These are phyloP conservation scores for Tetraselmis chui DNA, from an alignment of 139 green algal genomes.

Conservation along the genomic window DNA sequence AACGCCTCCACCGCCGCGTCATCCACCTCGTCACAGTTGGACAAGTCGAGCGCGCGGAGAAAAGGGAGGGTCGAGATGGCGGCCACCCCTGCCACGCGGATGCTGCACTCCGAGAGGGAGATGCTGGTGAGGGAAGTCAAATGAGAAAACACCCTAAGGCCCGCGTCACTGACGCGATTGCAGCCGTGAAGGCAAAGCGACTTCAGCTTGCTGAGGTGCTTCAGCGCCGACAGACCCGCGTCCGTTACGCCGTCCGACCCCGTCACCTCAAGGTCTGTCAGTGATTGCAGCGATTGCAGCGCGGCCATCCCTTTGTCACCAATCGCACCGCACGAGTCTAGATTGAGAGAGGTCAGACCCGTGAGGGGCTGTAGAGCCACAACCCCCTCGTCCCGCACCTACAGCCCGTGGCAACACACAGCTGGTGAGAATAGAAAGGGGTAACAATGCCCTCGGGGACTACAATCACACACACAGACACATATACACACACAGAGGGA, in stretches of 20 bases:
- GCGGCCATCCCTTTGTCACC: not conserved
- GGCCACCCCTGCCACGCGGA: not conserved
- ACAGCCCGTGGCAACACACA: too few species aligned
- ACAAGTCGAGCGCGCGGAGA: not conserved
- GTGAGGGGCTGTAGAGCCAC: not conserved
- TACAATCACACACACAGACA: too few species aligned
- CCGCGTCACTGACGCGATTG: not conserved
- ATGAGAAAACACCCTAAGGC: not conserved
- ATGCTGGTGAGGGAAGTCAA: not conserved
- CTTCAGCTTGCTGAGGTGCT: not conserved
- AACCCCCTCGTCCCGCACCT: not conserved
- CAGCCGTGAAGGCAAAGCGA: not conserved
- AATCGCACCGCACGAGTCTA: not conserved
- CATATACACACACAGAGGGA: too few species aligned
- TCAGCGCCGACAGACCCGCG: not conserved
- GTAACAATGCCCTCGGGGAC: too few species aligned
- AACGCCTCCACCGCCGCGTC: not conserved
- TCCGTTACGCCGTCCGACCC: not conserved
- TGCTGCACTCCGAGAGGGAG: not conserved
- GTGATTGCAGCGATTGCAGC: not conserved
- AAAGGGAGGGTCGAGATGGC: not conserved
- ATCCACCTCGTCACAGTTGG: not conserved
- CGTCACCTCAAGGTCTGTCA: not conserved
- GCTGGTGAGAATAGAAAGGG: too few species aligned
- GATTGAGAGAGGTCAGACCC: not conserved